Evolutionary conservation across 2,329 filamentous ascomycete species (phyloP), one percentile per base, ranked within the genome.

Genomic region (Daldinia sp.): DNA sequence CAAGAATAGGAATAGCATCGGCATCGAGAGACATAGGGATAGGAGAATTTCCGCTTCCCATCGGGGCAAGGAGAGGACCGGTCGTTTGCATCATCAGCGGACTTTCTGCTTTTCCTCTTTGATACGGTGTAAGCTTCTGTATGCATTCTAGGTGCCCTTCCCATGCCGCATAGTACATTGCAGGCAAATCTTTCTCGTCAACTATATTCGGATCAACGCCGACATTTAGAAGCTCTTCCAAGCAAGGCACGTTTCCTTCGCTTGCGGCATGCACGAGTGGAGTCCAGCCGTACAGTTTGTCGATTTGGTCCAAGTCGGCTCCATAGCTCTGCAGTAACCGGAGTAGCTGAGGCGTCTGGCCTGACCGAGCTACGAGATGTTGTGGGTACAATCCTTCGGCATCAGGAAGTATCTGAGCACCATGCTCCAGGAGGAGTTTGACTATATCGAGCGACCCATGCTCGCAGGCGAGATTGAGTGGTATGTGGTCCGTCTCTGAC

Each of bases 121-220:
- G 86, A 73, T 84, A 85, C 1, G 90, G 88, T 4, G 90, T 90
- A 35, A 99, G 87, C 6, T 98, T 86, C 75, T 91, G 90, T 92
- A 99, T 97, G 82, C 96, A 98, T 76, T 95, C 92, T 61, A 98
- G 82, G 78, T 98, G 93, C 0, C 96, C 96, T 82, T 99, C 96
- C 96, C 96, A 99, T 0, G 94, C 95, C 13, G 96, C 96, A 80
- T 99, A 99, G 80, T 99, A 99, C 90, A 98, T 94, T 30, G 96
- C 94, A 1, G 94, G 93, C 3, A 98, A 86, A 15, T 90, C 91
- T 78, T 98, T 99, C 81, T 99, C 96, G 77, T 99, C 96, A 48
- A 93, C 82, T 61, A 94, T 92, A 71, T 90, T 90, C 0, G 92
- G 88, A 74, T 97, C 89, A 3, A 92, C 94, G 6, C 92, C 91